A percentile compares a stretch with the other conserved stretches of the same genome.
phyloP scores from a whole-genome alignment of 805 yeast species.

The Lachancea kluyveri region DNA sequence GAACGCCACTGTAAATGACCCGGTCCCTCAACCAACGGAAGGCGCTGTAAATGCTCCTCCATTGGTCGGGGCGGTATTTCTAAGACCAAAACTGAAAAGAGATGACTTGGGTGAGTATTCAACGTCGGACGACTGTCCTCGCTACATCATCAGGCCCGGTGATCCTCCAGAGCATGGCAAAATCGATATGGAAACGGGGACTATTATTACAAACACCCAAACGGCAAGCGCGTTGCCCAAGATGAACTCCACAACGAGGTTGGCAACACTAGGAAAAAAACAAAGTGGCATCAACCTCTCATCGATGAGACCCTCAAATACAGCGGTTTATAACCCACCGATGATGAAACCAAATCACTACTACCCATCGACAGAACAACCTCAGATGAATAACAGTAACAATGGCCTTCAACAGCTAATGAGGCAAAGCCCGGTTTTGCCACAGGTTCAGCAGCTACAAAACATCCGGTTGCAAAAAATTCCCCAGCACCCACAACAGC shows the following conservation, averaged over 20 bases:
- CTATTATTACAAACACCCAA: conserved; percentile 18
- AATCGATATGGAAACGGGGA: conserved; percentile 28
- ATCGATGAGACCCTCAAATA: conserved; percentile 16
- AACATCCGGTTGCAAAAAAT: conserved; percentile 11
- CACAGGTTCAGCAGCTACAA: conserved; percentile 17
- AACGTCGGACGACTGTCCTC: conserved; percentile 40
- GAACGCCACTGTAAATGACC: conserved; percentile 65
- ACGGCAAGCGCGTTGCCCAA: conserved; percentile 19
- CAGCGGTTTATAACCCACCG: conserved; percentile 14
- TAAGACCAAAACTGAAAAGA: conserved; percentile 64
- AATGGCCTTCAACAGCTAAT: conserved; percentile 6
- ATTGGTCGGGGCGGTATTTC: conserved; percentile 83
- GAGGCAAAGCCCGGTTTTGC: conserved; percentile 9
- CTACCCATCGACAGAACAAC: conserved; percentile 6
- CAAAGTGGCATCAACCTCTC: conserved; percentile 12
- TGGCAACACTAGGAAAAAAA: conserved; percentile 15
- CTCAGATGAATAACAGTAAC: conserved; percentile 2
- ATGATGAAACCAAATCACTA: conserved; percentile 7
- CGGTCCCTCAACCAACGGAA: conserved; percentile 74
- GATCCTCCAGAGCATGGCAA: conserved; percentile 34
- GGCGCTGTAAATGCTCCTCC: conserved; percentile 91
- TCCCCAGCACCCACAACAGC: conserved; percentile 11
- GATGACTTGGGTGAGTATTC: conserved; percentile 81
- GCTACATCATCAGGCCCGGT: conserved; percentile 38
- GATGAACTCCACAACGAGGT: conserved; percentile 15